Conservation (phyloP, 179 eudicot genomes). For the Spinacia oleracea region DNA sequence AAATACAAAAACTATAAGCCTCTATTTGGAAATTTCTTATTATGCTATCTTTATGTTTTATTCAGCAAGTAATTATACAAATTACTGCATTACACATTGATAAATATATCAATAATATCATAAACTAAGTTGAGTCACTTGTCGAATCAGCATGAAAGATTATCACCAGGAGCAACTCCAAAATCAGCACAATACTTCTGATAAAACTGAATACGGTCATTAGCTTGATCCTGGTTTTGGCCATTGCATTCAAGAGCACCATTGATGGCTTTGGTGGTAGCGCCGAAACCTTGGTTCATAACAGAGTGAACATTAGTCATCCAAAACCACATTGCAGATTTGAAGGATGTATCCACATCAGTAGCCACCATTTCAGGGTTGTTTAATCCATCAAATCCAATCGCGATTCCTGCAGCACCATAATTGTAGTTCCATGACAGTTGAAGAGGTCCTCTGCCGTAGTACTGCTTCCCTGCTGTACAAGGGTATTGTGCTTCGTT, state of each 20-base stretch:
- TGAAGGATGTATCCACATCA: conserved; percentile 33
- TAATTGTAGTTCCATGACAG: conserved; percentile 38
- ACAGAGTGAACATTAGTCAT: conserved; percentile 34
- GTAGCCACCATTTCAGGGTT: conserved; percentile 33
- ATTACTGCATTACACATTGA: no score
- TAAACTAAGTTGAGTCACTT: no score
- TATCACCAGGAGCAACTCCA: conserved; percentile 36
- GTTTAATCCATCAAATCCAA: conserved; percentile 29
- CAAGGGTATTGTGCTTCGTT: conserved; percentile 36
- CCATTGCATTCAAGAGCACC: conserved; percentile 32
- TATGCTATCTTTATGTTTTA: background rate
- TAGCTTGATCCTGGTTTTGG: conserved; percentile 8
- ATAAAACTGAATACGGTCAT: conserved; percentile 28
- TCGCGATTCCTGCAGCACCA: conserved; percentile 25
- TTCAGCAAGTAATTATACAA: background rate
- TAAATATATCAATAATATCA: no score
- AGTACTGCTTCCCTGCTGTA: conserved; percentile 23
- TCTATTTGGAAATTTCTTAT: no score
- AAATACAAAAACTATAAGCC: no score
- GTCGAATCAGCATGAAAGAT: conserved; percentile 29
- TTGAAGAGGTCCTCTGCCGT: conserved; percentile 40
- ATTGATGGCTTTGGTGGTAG: conserved; percentile 34
- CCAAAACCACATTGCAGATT: conserved; percentile 40
- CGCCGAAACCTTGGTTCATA: conserved; percentile 38
- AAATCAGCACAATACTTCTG: conserved; percentile 28